A percentile compares a stretch with the other conserved stretches of the same genome.
Conservation (phyloP, 306 rosid genomes). For the Lathyrus tuberosus region DNA sequence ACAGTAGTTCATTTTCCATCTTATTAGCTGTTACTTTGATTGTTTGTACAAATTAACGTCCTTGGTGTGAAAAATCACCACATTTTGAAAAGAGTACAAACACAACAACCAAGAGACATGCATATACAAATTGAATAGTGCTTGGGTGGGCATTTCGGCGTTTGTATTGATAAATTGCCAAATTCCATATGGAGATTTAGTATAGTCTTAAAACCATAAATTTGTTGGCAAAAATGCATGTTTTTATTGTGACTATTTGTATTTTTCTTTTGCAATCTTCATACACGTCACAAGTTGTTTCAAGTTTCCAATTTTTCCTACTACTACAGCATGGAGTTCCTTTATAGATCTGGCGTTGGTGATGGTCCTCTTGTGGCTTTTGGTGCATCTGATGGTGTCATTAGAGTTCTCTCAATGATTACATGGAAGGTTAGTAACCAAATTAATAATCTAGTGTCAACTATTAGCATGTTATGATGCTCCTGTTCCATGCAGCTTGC, state of each 20-base stretch:
- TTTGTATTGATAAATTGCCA: constrained; percentile 26
- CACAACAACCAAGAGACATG: constrained; percentile 5
- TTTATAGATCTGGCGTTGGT: constrained; percentile 75
- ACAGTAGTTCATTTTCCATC: constrained; percentile 7
- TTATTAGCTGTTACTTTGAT: constrained; percentile 31
- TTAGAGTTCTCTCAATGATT: constrained; percentile 96
- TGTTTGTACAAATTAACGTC: constrained; percentile 20
- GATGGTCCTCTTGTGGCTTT: constrained; percentile 98
- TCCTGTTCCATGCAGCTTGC: constrained; percentile 73
- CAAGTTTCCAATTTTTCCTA: constrained; percentile 32
- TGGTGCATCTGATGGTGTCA: constrained; percentile 97
- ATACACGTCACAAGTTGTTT: constrained; percentile 20
- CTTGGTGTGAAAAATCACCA: constrained; percentile 24
- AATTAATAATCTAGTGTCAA: constrained; percentile 36
- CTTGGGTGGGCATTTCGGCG: constrained; percentile 11
- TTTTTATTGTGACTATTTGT: constrained; percentile 5
- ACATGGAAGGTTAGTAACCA: constrained; percentile 87
- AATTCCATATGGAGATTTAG: constrained; percentile 7
- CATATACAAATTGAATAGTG: not conserved
- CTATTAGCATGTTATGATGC: constrained; percentile 37
- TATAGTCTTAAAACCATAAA: constrained; percentile 20
- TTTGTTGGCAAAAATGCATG: constrained; percentile 1
- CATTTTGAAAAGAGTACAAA: constrained; percentile 14
- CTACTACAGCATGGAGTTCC: constrained; percentile 95
- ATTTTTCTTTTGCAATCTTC: constrained; percentile 37